A percentile compares a stretch with the other conserved stretches of the same genome.
phyloP scores from a whole-genome alignment of 2,329 filamentous ascomycete species.

The Trichophyton mentagrophytes region DNA sequence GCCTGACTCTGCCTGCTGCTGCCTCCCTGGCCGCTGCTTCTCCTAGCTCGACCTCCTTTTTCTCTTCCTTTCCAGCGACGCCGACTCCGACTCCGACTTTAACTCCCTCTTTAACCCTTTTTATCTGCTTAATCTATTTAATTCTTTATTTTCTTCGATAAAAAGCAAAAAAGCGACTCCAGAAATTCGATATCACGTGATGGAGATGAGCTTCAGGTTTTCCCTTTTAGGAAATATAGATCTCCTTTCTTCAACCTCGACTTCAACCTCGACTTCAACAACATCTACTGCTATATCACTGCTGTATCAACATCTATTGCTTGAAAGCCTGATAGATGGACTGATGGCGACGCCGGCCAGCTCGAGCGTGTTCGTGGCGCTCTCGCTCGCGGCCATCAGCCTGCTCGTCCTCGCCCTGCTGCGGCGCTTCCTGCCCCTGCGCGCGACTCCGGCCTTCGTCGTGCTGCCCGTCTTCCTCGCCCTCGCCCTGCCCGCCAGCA shows the following conservation, averaged over 20 bases:
- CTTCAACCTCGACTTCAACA: neutral
- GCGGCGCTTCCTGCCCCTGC: conserved; percentile 79
- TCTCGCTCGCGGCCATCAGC: conserved; percentile 62
- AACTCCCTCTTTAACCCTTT: no score
- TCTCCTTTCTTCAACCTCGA: neutral
- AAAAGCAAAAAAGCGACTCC: neutral
- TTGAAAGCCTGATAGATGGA: neutral
- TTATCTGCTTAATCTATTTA: no score
- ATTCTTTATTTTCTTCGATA: neutral
- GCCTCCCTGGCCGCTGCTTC: no score
- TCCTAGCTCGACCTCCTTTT: neutral
- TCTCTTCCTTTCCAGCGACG: neutral
- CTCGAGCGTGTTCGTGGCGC: conserved; percentile 64
- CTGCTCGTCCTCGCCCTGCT: conserved; percentile 69
- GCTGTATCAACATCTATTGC: no score
- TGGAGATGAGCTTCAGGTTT: neutral
- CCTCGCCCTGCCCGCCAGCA: conserved; percentile 81
- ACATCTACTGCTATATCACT: neutral
- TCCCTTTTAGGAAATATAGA: neutral
- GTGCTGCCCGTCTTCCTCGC: conserved; percentile 88
- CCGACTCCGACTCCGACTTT: no score
- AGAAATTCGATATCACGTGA: neutral
- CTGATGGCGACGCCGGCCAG: conserved; percentile 44
- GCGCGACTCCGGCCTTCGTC: conserved; percentile 79
- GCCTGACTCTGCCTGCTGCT: no score